Evolutionary conservation across 768 basidiomycete species (phyloP).

Genomic region (Multifurca ochricompacta): DNA sequence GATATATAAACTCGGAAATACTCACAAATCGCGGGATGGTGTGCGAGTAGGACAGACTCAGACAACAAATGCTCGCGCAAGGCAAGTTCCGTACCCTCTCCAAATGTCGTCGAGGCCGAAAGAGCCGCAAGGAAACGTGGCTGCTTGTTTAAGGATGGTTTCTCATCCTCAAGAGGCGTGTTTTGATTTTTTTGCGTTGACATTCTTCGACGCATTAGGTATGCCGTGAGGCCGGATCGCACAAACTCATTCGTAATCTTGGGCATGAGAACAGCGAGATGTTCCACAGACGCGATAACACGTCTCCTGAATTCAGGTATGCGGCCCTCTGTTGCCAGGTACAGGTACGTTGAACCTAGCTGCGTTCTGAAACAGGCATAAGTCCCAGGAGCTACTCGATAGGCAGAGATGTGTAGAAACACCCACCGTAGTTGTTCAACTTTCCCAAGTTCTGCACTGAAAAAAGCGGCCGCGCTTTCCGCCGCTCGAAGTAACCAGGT

Average conservation of each 20-base stretch:
- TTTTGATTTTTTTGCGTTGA: conserved; percentile 23
- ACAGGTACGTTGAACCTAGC: conserved; percentile 58
- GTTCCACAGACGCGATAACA: conserved; percentile 37
- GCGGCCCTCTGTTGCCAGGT: conserved; percentile 56
- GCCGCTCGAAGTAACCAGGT: conserved; percentile 68
- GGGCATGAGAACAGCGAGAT: conserved; percentile 35
- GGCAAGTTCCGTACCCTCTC: conserved; percentile 34
- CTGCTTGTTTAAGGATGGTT: conserved; percentile 42
- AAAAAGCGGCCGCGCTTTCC: conserved; percentile 41
- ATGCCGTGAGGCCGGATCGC: conserved; percentile 48
- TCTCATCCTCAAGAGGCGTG: conserved; percentile 32
- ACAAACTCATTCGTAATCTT: conserved; percentile 44
- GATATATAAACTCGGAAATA: conserved; percentile 13
- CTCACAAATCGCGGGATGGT: conserved; percentile 63
- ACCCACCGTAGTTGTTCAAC: conserved; percentile 50
- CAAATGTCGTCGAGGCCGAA: conserved; percentile 42
- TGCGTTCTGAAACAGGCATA: conserved; percentile 37
- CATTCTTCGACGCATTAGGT: conserved; percentile 36
- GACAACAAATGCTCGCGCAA: conserved; percentile 41
- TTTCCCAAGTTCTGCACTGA: conserved; percentile 43
- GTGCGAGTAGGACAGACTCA: conserved; percentile 57
- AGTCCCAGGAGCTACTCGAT: neutral
- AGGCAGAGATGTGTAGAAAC: neutral
- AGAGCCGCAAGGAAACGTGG: conserved; percentile 46
- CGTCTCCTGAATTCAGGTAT: conserved; percentile 46